Conservation (phyloP, 2,329 filamentous ascomycete species). For the Sporothrix curviconia region DNA sequence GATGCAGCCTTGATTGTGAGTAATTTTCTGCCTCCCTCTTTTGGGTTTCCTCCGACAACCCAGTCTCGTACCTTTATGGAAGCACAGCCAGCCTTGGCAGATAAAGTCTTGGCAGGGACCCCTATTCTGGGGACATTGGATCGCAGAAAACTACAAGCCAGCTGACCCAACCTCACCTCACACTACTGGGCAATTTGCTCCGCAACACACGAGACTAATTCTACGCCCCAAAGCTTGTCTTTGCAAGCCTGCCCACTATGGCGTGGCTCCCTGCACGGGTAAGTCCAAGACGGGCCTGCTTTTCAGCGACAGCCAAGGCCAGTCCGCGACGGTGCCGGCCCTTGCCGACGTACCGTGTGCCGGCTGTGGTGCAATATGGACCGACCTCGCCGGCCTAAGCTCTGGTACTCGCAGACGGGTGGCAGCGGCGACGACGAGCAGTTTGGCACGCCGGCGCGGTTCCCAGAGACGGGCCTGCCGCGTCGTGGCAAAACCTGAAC, state of each 20-base stretch:
- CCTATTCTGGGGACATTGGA: neutral
- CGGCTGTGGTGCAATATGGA: conserved; percentile 32
- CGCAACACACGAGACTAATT: neutral
- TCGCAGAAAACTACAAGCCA: no score
- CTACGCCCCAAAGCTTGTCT: neutral
- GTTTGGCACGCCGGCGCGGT: conserved; percentile 24
- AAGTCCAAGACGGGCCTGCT: conserved; percentile 23
- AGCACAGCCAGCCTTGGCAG: conserved; percentile 3
- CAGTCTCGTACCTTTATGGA: neutral
- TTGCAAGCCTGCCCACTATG: conserved; percentile 10
- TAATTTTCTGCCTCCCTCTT: neutral
- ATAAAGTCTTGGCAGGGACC: conserved; percentile 6
- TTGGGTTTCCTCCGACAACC: neutral
- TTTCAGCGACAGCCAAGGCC: conserved; percentile 23
- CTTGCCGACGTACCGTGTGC: conserved; percentile 30
- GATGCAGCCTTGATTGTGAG: neutral
- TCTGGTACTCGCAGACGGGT: conserved; percentile 29
- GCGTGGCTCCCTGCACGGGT: conserved; percentile 30
- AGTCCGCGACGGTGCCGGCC: conserved; percentile 28
- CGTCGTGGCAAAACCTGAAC: conserved; percentile 29
- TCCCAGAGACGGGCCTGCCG: conserved; percentile 27
- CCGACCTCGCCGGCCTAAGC: conserved; percentile 25
- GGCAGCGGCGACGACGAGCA: conserved; percentile 20
- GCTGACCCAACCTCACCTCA: no score
- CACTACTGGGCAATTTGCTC: no score